These are phyloP conservation scores for Maudiozyma pseudohumilis DNA, from an alignment of 805 yeast species.

Conservation along the genomic window DNA sequence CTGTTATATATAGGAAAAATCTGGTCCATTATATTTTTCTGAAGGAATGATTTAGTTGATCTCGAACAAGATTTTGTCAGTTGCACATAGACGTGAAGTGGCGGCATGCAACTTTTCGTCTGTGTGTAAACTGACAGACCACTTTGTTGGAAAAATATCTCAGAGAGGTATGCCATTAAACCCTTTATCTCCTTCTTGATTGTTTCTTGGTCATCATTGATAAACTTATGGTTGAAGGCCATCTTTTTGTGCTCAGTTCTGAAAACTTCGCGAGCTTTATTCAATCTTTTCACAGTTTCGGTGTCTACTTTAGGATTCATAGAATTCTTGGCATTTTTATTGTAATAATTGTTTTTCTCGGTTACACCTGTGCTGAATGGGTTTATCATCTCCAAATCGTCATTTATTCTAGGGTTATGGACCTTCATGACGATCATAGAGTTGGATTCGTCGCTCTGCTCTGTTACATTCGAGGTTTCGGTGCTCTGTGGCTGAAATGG, in stretches of 20 bases:
- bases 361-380: constrained; percentile 9
- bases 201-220: constrained; percentile 20
- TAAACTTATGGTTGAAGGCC: constrained; percentile 19
- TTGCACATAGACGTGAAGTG: constrained; percentile 22
- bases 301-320: not conserved
- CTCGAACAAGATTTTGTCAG: constrained; percentile 12
- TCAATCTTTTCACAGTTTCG: constrained; percentile 4
- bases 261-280: constrained; percentile 9
- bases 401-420: constrained; percentile 27
- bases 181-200: constrained; percentile 16
- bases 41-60: constrained; percentile 13
- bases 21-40: constrained; percentile 15
- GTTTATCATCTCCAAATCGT: constrained; percentile 21
- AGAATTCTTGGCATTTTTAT: not conserved
- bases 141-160: constrained; percentile 18
- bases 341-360: not conserved
- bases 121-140: constrained; percentile 17
- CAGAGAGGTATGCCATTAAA: constrained; percentile 15
- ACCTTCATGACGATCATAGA: constrained; percentile 30
- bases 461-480: constrained; percentile 49
- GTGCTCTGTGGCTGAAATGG: constrained; percentile 41
- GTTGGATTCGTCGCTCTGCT: constrained; percentile 10
- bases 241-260: constrained; percentile 11
- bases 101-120: constrained; percentile 12
- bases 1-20: constrained; percentile 19